Percentiles rank a stretch among this genome's conserved stretches.
These are phyloP conservation scores for Rhytidhysteron rufulum DNA, from an alignment of 2,329 filamentous ascomycete genomes.

Conservation along the genomic window DNA sequence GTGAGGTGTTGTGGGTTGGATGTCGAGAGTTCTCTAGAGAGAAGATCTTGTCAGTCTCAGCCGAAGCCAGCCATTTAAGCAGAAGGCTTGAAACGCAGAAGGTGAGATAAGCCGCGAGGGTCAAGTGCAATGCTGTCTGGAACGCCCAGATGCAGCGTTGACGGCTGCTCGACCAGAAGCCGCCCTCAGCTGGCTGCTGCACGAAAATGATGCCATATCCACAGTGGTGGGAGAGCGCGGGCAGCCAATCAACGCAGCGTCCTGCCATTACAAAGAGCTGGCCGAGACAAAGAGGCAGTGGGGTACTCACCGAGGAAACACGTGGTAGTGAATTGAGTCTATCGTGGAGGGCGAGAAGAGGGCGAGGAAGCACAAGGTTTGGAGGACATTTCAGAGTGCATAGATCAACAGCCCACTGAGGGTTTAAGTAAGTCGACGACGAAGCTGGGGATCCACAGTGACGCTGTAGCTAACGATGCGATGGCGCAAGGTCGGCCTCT, in stretches of 20 bases:
- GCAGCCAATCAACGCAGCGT: slow-evolving; percentile 17
- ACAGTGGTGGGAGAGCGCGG: slow-evolving; percentile 5
- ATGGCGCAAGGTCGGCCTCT: too few species aligned
- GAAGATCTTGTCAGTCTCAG: neutral
- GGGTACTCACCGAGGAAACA: slow-evolving; percentile 1
- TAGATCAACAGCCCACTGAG: too few species aligned
- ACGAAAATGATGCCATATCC: too few species aligned
- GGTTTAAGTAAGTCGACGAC: too few species aligned
- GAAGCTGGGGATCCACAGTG: neutral
- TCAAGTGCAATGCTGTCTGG: too few species aligned
- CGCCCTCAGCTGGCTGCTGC: too few species aligned
- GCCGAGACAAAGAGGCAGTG: slow-evolving; percentile 13
- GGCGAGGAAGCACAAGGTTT: neutral
- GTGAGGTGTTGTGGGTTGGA: slow-evolving; percentile 4
- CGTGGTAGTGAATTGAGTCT: slow-evolving; percentile 1
- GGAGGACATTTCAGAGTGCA: too few species aligned
- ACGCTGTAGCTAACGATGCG: neutral
- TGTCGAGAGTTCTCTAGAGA: slow-evolving; percentile 14
- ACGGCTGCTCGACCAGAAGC: too few species aligned
- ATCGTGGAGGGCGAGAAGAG: neutral
- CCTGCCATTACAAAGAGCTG: slow-evolving; percentile 14
- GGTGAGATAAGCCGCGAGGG: slow-evolving; percentile 18
- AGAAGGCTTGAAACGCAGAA: slow-evolving; percentile 11
- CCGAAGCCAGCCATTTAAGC: neutral
- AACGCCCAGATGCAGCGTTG: too few species aligned